phyloP scores from a whole-genome alignment of 768 basidiomycete species.

The Pisolithus tinctorius region DNA sequence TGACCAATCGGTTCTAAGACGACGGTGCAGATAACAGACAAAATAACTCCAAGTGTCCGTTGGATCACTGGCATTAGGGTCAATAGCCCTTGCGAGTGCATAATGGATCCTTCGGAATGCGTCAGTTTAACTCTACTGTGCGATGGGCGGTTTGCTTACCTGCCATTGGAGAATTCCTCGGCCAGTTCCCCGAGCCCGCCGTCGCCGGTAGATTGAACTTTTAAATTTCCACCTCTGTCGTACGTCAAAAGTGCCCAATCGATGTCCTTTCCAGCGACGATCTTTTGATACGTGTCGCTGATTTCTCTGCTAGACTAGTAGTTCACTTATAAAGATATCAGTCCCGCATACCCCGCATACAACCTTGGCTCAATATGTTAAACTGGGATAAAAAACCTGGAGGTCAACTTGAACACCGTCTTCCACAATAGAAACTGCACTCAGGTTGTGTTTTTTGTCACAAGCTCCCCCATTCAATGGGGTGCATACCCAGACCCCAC shows the following conservation, averaged over 20 bases:
- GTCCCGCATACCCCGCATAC: background rate
- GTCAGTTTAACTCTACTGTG: slow-evolving; percentile 4
- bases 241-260: slow-evolving; percentile 81
- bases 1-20: slow-evolving; percentile 67
- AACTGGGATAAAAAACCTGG: background rate
- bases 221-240: slow-evolving; percentile 75
- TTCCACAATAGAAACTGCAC: no score
- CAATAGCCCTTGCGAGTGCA: slow-evolving; percentile 79
- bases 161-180: slow-evolving; percentile 93
- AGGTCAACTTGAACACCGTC: background rate
- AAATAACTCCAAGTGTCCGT: background rate
- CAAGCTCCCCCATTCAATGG: no score
- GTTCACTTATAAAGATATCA: slow-evolving; percentile 78
- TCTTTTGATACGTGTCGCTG: slow-evolving; percentile 65
- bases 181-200: slow-evolving; percentile 85
- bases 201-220: slow-evolving; percentile 77
- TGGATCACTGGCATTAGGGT: slow-evolving; percentile 63
- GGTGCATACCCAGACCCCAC: no score
- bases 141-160: slow-evolving; percentile 39
- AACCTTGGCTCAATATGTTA: background rate
- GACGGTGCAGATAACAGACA: background rate
- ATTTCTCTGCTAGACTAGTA: slow-evolving; percentile 71
- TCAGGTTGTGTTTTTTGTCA: no score
- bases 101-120: slow-evolving; percentile 74
- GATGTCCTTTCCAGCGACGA: slow-evolving; percentile 58